These are phyloP conservation scores for Suillus fuscotomentosus DNA, from an alignment of 768 basidiomycete species.

Conservation along the genomic window DNA sequence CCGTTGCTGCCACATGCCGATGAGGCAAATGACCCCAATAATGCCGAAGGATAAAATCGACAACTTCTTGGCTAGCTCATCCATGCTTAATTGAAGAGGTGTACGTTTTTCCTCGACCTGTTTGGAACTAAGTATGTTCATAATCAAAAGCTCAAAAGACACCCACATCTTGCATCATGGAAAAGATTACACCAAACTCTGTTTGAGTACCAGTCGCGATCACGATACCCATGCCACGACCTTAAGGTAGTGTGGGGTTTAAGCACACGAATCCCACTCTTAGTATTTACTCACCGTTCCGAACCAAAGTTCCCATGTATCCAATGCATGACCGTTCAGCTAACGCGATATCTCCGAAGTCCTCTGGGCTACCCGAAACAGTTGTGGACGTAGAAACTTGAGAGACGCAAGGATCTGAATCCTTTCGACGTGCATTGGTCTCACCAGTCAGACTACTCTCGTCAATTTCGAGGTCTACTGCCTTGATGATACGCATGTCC, in stretches of 20 bases:
- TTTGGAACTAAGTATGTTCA: not conserved
- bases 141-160: not conserved
- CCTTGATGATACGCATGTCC: constrained; percentile 80
- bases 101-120: constrained; percentile 86
- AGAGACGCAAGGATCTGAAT: constrained; percentile 50
- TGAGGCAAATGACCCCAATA: constrained; percentile 89
- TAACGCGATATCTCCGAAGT: constrained; percentile 46
- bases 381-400: constrained; percentile 29
- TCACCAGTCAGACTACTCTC: constrained; percentile 96
- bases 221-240: constrained; percentile 82
- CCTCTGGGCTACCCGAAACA: not conserved
- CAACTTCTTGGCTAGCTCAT: constrained; percentile 91
- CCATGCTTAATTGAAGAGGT: constrained; percentile 92
- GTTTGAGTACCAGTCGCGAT: constrained; percentile 84
- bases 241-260: constrained; percentile 33
- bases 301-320: constrained; percentile 94
- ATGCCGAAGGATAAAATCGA: constrained; percentile 91
- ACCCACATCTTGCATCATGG: constrained; percentile 95
- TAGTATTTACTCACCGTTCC: constrained; percentile 61
- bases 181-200: constrained; percentile 95
- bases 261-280: not conserved
- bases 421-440: constrained; percentile 77
- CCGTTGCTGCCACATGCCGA: constrained; percentile 82
- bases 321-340: constrained; percentile 87
- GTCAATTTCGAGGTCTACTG: constrained; percentile 89